These are phyloP conservation scores for Hypocrella siamensis DNA, from an alignment of 2,329 filamentous ascomycete species.

Conservation along the genomic window DNA sequence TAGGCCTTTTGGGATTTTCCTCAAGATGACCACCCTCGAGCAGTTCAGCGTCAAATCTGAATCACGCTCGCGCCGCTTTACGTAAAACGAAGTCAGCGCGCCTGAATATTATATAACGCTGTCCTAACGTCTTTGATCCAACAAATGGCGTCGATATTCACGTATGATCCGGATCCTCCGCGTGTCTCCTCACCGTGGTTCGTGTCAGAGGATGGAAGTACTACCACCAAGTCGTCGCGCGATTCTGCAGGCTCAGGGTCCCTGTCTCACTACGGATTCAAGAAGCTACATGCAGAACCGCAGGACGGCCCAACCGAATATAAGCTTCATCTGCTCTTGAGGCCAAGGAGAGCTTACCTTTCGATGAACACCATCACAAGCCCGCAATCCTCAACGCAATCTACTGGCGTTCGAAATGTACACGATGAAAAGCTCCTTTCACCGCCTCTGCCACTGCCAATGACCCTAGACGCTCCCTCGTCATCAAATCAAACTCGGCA, in stretches of 20 bases:
- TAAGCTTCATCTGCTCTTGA: conserved; percentile 78
- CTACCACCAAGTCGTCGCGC: conserved; percentile 16
- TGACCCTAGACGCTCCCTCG: conserved; percentile 15
- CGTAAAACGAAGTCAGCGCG: too few species aligned
- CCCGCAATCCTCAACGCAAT: conserved; percentile 1
- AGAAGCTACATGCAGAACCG: conserved; percentile 73
- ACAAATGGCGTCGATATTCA: conserved; percentile 89
- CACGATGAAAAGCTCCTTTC: too few species aligned
- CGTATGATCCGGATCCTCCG: conserved; percentile 77
- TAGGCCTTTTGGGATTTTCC: too few species aligned
- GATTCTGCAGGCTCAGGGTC: conserved; percentile 18
- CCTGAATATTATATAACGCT: too few species aligned
- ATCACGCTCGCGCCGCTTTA: too few species aligned
- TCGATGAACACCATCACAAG: conserved; percentile 44
- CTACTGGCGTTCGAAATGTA: too few species aligned
- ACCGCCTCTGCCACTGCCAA: too few species aligned
- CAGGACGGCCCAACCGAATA: conserved; percentile 94
- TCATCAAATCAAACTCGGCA: conserved; percentile 57
- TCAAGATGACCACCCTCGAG: too few species aligned
- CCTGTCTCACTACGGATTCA: conserved; percentile 48
- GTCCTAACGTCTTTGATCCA: too few species aligned
- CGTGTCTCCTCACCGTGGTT: conserved; percentile 86
- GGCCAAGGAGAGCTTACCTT: conserved; percentile 59
- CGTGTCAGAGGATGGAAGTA: conserved; percentile 29
- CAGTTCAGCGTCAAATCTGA: too few species aligned